phyloP scores from a whole-genome alignment of 106 monocot species.

The Iris macrosiphon region DNA sequence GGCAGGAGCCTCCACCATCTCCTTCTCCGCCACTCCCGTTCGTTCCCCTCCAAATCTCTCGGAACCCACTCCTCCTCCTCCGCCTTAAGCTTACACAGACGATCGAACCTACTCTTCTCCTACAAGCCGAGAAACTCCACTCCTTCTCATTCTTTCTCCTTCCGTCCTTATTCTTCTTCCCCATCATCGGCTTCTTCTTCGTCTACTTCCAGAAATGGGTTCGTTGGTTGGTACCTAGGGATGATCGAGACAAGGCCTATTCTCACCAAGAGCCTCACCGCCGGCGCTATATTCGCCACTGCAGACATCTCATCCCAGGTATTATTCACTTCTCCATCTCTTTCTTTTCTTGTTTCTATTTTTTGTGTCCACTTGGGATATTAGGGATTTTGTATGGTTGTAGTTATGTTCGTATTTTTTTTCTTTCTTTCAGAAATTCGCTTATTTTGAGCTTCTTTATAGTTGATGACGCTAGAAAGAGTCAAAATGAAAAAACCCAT shows the following conservation, averaged over 20 bases:
- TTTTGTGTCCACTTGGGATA: too few species aligned
- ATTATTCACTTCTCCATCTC: too few species aligned
- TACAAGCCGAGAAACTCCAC: not conserved
- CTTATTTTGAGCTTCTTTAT: too few species aligned
- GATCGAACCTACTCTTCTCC: not conserved
- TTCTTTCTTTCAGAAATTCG: too few species aligned
- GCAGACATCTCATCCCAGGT: slow-evolving; percentile 55
- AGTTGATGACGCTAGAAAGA: too few species aligned
- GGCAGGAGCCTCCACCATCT: slow-evolving; percentile 15
- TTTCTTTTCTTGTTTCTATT: too few species aligned
- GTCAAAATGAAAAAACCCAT: too few species aligned
- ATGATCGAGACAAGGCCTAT: slow-evolving; percentile 47
- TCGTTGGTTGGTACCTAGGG: slow-evolving; percentile 45
- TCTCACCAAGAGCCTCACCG: slow-evolving; percentile 51
- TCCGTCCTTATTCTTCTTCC: slow-evolving; percentile 10
- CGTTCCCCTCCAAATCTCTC: too few species aligned
- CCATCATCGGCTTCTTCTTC: not conserved
- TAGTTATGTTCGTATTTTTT: too few species aligned
- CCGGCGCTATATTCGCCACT: slow-evolving; percentile 36
- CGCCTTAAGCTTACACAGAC: slow-evolving; percentile 15
- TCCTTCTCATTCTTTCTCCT: not conserved
- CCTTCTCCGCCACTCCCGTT: too few species aligned
- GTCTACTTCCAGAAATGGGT: slow-evolving; percentile 15
- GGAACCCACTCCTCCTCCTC: slow-evolving; percentile 5
- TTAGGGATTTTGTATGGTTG: too few species aligned